These are phyloP conservation scores for Ulota crispa DNA, from an alignment of 225 moss, liverwort and hornwort species.

Conservation along the genomic window DNA sequence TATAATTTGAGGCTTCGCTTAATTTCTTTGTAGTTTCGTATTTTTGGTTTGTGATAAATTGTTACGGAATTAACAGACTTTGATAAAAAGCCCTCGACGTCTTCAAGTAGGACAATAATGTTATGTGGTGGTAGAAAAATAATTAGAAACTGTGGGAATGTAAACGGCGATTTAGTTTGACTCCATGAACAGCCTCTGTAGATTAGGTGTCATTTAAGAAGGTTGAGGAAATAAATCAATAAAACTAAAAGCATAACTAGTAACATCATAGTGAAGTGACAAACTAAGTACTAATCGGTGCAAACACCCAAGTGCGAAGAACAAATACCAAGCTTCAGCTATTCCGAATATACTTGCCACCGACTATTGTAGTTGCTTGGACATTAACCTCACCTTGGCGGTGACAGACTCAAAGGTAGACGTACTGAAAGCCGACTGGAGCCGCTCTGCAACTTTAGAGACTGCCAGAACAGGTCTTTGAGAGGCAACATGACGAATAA, in stretches of 20 bases:
- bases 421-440: constrained; percentile 65
- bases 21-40: not conserved
- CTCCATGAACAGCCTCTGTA: not conserved
- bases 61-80: not conserved
- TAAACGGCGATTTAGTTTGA: not conserved
- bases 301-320: not conserved
- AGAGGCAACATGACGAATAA: constrained; percentile 77
- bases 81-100: not conserved
- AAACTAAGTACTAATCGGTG: not conserved
- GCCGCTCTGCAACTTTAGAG: constrained; percentile 70
- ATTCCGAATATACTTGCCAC: not conserved
- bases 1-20: not conserved
- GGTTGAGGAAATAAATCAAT: not conserved
- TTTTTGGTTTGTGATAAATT: not conserved
- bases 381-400: constrained; percentile 33
- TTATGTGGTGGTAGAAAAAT: not conserved
- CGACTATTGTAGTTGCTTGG: not conserved
- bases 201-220: not conserved
- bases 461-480: constrained; percentile 76
- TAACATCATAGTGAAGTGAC: not conserved
- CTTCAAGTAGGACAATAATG: not conserved
- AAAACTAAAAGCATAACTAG: not conserved
- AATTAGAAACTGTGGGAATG: not conserved
- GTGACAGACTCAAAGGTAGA: constrained; percentile 36
- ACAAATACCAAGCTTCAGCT: not conserved